phyloP scores from a whole-genome alignment of 2,329 filamentous ascomycete species.

The Dactylellina cionopaga region DNA sequence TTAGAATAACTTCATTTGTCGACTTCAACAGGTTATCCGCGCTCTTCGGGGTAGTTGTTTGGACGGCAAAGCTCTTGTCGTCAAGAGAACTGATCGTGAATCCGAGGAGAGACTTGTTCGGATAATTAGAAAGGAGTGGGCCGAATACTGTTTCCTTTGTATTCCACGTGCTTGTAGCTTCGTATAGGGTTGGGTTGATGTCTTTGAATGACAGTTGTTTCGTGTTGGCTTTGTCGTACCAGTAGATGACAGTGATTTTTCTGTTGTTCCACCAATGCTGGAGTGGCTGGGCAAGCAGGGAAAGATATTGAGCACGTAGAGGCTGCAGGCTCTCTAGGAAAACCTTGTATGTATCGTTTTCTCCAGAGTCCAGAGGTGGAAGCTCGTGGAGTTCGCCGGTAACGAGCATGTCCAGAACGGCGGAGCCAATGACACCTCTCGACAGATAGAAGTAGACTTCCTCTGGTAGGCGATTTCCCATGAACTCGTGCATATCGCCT shows the following conservation, averaged over 20 bases:
- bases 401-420: constrained; percentile 82
- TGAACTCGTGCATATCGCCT: constrained; percentile 84
- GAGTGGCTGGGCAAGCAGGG: constrained; percentile 79
- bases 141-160: constrained; percentile 70
- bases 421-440: constrained; percentile 79
- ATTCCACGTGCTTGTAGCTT: constrained; percentile 74
- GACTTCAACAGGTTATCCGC: constrained; percentile 65
- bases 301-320: constrained; percentile 78
- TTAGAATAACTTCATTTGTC: constrained; percentile 77
- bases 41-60: constrained; percentile 72
- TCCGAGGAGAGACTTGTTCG: constrained; percentile 59
- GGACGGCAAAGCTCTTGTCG: constrained; percentile 74
- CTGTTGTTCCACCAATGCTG: constrained; percentile 85
- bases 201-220: constrained; percentile 74
- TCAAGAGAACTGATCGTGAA: constrained; percentile 75
- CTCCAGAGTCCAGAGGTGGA: constrained; percentile 85
- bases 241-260: constrained; percentile 79
- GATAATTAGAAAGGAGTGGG: neutral
- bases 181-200: constrained; percentile 65
- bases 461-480: constrained; percentile 87
- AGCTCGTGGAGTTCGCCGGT: constrained; percentile 79
- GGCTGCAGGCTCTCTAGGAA: constrained; percentile 79
- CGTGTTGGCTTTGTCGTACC: constrained; percentile 79
- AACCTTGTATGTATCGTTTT: constrained; percentile 80
- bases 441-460: constrained; percentile 93